These are phyloP conservation scores for Kockiozyma suomiensis DNA, from an alignment of 805 yeast genomes.

Conservation along the genomic window DNA sequence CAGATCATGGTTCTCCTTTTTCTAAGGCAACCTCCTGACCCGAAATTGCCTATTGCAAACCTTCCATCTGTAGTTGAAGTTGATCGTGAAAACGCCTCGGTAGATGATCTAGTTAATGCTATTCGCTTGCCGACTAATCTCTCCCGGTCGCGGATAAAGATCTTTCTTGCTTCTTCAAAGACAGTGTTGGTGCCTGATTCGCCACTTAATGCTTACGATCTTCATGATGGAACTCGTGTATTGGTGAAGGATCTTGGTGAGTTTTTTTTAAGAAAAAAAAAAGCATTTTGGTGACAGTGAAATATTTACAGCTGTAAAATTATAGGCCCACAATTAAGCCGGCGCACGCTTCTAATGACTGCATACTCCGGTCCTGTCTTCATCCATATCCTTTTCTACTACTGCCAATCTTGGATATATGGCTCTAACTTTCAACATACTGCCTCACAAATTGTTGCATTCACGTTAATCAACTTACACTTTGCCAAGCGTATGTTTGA, in stretches of 20 bases:
- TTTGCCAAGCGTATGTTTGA: conserved; percentile 86
- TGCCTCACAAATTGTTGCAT: conserved; percentile 57
- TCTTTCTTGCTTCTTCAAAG: conserved; percentile 23
- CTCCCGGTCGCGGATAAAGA: conserved; percentile 17
- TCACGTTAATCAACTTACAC: conserved; percentile 64
- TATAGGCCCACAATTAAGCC: conserved; percentile 70
- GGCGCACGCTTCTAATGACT: conserved; percentile 82
- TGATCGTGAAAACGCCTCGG: conserved; percentile 25
- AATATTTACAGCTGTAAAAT: too few relatives aligned
- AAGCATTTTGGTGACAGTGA: too few relatives aligned
- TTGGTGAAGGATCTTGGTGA: conserved; percentile 24
- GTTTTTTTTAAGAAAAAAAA: too few relatives aligned
- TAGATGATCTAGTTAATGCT: conserved; percentile 24
- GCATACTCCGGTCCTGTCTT: conserved; percentile 92
- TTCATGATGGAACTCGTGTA: conserved; percentile 31
- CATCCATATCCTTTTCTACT: conserved; percentile 71
- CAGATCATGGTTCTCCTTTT: conserved; percentile 27
- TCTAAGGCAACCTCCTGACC: conserved; percentile 22
- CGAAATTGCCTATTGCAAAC: conserved; percentile 20
- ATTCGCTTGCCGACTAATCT: conserved; percentile 21
- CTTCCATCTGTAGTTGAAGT: conserved; percentile 27
- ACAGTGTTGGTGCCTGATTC: conserved; percentile 19
- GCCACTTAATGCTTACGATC: conserved; percentile 25
- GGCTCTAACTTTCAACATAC: conserved; percentile 47
- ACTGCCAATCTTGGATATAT: conserved; percentile 45